Percentiles rank a stretch among this genome's conserved stretches.
phyloP scores from a whole-genome alignment of 2,329 filamentous ascomycete species.

The Exophiala calicioides region DNA sequence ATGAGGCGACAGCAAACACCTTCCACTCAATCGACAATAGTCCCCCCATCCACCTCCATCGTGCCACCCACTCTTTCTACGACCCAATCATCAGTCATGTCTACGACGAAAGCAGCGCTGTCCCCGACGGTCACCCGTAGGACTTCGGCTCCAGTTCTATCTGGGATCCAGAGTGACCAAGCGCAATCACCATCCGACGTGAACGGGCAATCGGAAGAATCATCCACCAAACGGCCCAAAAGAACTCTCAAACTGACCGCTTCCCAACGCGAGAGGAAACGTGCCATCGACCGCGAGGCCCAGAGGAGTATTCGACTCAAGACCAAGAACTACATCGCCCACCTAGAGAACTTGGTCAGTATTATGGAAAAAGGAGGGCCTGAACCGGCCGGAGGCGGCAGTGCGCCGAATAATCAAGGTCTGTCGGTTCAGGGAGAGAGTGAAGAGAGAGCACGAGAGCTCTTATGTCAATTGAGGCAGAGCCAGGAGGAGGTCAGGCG shows the following conservation, averaged over 20 bases:
- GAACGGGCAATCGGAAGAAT: background rate
- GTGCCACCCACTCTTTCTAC: background rate
- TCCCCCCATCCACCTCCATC: background rate
- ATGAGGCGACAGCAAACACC: background rate
- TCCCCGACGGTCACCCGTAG: constrained; percentile 9
- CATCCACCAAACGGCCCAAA: constrained; percentile 13
- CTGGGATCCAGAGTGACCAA: constrained; percentile 1
- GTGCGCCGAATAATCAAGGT: background rate
- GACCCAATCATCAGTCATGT: constrained; percentile 1
- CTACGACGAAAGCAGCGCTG: background rate
- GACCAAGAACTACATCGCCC: constrained; percentile 23
- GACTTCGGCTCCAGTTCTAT: background rate
- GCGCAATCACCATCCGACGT: background rate
- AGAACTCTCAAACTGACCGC: constrained; percentile 15
- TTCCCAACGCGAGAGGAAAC: constrained; percentile 22
- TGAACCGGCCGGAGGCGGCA: background rate
- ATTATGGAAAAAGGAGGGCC: constrained; percentile 16
- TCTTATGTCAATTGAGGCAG: constrained; percentile 15
- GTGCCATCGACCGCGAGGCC: constrained; percentile 21
- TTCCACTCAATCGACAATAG: background rate
- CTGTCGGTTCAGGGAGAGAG: background rate
- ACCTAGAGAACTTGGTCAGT: constrained; percentile 19
- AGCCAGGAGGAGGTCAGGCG: constrained; percentile 18
- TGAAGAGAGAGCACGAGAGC: constrained; percentile 9
- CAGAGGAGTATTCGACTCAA: constrained; percentile 21